These are phyloP conservation scores for Ciborinia camelliae DNA, from an alignment of 2,329 filamentous ascomycete species.

Conservation along the genomic window DNA sequence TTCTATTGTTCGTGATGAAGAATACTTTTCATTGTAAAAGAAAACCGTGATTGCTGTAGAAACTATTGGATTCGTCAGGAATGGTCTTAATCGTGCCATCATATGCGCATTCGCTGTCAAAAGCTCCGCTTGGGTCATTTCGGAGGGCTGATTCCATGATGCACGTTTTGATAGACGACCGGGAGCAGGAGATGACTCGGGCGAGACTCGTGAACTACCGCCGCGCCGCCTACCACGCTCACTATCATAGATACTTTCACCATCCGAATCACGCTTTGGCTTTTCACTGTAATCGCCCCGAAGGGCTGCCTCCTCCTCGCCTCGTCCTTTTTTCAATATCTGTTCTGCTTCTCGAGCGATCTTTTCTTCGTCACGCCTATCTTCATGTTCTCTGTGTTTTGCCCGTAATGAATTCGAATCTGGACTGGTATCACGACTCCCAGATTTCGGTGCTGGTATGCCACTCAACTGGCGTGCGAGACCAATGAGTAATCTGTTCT, in stretches of 20 bases:
- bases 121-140: slow-evolving; percentile 74
- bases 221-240: slow-evolving; percentile 24
- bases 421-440: slow-evolving; percentile 34
- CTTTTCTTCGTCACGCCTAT: slow-evolving; percentile 55
- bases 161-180: slow-evolving; percentile 45
- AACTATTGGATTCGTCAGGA: slow-evolving; percentile 79
- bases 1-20: slow-evolving; percentile 76
- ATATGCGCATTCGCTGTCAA: slow-evolving; percentile 78
- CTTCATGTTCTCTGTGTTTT: slow-evolving; percentile 46
- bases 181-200: slow-evolving; percentile 35
- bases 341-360: slow-evolving; percentile 73
- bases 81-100: slow-evolving; percentile 82
- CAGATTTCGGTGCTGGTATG: slow-evolving; percentile 53
- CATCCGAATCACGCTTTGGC: slow-evolving; percentile 47
- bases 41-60: slow-evolving; percentile 82
- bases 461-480: slow-evolving; percentile 85
- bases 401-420: slow-evolving; percentile 31
- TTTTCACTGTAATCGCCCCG: slow-evolving; percentile 72
- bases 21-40: slow-evolving; percentile 84
- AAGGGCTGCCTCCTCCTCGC: slow-evolving; percentile 67
- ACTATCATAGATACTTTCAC: slow-evolving; percentile 34
- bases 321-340: slow-evolving; percentile 69
- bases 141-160: slow-evolving; percentile 42
- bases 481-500: slow-evolving; percentile 82
- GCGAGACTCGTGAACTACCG: slow-evolving; percentile 25